A percentile compares a stretch with the other conserved stretches of the same genome.
phyloP scores from a whole-genome alignment of 140 eudicot genomes.

The Artemisia princeps region DNA sequence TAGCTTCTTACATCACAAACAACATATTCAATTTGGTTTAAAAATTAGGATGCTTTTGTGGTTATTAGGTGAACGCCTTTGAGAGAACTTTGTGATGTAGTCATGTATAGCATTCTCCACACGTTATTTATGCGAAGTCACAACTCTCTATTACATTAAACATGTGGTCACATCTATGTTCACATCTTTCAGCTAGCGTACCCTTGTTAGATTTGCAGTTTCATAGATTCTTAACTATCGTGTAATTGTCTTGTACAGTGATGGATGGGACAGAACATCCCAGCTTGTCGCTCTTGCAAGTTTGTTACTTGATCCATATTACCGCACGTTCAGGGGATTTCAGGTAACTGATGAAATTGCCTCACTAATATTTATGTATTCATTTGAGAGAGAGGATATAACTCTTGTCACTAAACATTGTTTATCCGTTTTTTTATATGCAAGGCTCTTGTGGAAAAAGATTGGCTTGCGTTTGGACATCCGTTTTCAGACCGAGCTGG shows the following conservation, averaged over 20 bases:
- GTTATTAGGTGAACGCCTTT: background rate
- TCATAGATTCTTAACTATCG: background rate
- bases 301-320: conserved; percentile 94
- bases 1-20: background rate
- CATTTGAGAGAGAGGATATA: background rate
- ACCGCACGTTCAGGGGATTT: conserved; percentile 86
- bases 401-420: background rate
- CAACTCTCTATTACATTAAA: background rate
- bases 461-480: conserved; percentile 99
- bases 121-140: background rate
- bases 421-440: conserved; percentile 5
- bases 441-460: conserved; percentile 95
- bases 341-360: conserved; percentile 48
- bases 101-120: background rate
- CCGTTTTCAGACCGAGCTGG: conserved; percentile 92
- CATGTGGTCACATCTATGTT: background rate
- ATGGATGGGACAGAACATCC: conserved; percentile 98
- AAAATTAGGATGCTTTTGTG: background rate
- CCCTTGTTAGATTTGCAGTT: background rate
- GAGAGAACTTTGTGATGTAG: background rate
- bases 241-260: conserved; percentile 45
- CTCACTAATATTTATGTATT: background rate
- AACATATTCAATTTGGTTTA: background rate
- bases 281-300: conserved; percentile 93
- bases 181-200: background rate